Base-by-base conservation (phyloP, 2,329 filamentous ascomycete species). In the Botrytis pseudocinerea region DNA sequence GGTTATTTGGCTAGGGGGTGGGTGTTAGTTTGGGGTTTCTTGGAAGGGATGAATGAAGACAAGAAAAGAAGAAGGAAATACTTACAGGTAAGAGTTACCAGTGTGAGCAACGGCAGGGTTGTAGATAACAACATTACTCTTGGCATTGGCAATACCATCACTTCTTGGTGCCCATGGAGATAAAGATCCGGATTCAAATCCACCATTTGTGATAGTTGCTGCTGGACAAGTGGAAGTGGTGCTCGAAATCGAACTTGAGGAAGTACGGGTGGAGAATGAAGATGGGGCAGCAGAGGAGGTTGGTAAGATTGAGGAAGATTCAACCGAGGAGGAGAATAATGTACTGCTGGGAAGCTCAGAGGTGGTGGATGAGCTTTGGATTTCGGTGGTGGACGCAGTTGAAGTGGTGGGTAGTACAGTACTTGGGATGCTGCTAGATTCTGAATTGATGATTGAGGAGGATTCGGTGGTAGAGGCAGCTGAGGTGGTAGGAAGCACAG, bases 161-260 rank as follows among this genome's bases (percentile, higher is more conserved):
- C 44, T 54, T 54, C 60, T 42, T 44, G 69, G 60, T 18, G 69
- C 61, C 69, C 69, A 71, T 25, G 69, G 69, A 25, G 60, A 46
- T 18, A 71, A 42, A 42, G 16, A 35, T n/a, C 69, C 60, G 5
- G 44, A 65, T 57, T 71, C 69, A 6, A 71, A 71, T 18, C 60
- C 69, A 66, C 61, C 69, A n/a, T 71, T 71, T 8, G 69, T 59
- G n/a, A 71, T 71, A n/a, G 60, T 57, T 38, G 69, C 59, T 2
- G 62, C 35, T 25, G 69, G 69, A 22, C 69, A 71, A 20, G 25
- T 71, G 46, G 69, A 66, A 40, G 28, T 65, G 10, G 46, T 65
- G 40, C 54, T 69, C 9, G 69, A 71, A 28, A 35, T 57, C 9
- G 69, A 65, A n/a, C 69, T 71, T 20, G 46, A 64, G 6, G 44